Conservation (phyloP, 2,329 filamentous ascomycete species). For the Scolecobasidium constrictum region DNA sequence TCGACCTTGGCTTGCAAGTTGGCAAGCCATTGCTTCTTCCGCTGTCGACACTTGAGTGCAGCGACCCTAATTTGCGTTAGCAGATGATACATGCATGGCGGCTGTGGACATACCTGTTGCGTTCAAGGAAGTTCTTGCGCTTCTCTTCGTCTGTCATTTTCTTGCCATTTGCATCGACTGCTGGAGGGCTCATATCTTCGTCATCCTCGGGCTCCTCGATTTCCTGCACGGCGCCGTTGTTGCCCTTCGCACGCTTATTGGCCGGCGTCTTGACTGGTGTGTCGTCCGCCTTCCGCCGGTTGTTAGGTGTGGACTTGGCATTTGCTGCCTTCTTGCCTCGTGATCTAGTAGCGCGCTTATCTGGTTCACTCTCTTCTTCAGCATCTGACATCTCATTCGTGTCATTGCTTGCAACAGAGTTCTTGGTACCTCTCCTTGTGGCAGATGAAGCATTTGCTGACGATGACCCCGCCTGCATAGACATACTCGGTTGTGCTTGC, state of each 20-base stretch:
- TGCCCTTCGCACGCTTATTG: slow-evolving; percentile 63
- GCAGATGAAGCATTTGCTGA: slow-evolving; percentile 47
- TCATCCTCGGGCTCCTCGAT: slow-evolving; percentile 38
- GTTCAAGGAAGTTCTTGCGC: slow-evolving; percentile 91
- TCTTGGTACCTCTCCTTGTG: slow-evolving; percentile 29
- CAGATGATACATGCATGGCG: no score
- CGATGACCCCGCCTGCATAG: slow-evolving; percentile 31
- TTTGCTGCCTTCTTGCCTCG: slow-evolving; percentile 60
- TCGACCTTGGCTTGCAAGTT: slow-evolving; percentile 94
- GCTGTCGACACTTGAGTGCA: slow-evolving; percentile 89
- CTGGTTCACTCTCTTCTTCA: slow-evolving; percentile 2
- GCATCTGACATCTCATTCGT: slow-evolving; percentile 10
- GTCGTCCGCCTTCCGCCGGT: slow-evolving; percentile 68
- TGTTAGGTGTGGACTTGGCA: slow-evolving; percentile 26
- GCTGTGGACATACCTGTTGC: slow-evolving; percentile 66
- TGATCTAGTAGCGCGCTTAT: slow-evolving; percentile 20
- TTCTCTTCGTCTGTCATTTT: slow-evolving; percentile 99
- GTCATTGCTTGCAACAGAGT: slow-evolving; percentile 14
- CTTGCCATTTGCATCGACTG: slow-evolving; percentile 45
- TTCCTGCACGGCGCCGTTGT: slow-evolving; percentile 35
- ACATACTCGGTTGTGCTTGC: slow-evolving; percentile 26
- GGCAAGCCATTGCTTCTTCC: slow-evolving; percentile 97
- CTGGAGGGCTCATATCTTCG: slow-evolving; percentile 25
- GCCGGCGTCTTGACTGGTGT: slow-evolving; percentile 51
- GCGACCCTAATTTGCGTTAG: slow-evolving; percentile 57